Base-by-base conservation (phyloP, 345 rosid genomes). In the Anacardium occidentale region DNA sequence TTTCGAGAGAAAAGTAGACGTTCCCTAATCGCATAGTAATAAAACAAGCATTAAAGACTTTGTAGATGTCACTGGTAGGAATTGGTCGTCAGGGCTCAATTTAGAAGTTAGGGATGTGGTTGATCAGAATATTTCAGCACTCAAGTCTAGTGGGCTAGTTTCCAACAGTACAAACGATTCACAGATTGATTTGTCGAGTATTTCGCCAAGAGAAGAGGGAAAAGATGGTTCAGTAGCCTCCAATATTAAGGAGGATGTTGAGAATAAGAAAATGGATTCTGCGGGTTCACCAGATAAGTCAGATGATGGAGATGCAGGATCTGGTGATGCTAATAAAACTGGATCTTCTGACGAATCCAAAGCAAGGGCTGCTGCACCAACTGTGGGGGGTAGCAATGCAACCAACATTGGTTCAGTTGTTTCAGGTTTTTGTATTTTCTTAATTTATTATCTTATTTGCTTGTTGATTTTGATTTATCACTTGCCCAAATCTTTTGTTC, bases 351-450 rank as follows among this genome's bases (percentile, higher is more conserved):
- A n/a, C n/a, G 58, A 75, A 68, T 55, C 77, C 7, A 73, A 74
- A 69, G 66, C n/a, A 51, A 70, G 70, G 74, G 74, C 67, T 29
- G 70, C 45, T 63, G 17, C 32, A 11, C 74, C 82, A 53, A 34
- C 71, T 54, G 59, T 9, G 1, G 18, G 72, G 24, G n/a, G n/a
- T n/a, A 61, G 72, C 55, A 55, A 66, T 59, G 65, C 59, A 32
- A 69, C 81, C 57, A 75, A 74, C 15, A 82, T 26, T 51, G 69
- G 68, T 81, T 81, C 88, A 24, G 80, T 72, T 75, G 79, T 78
- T 68, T 62, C 90, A 77, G 94, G 97, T 90, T n/a, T 66, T n/a
- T 47, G 62, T 72, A 20, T 60, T 29, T 50, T 54, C 58, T 71
- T n/a, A 0, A 29, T 25, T 29, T 14, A 18, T 21, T 0, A 51